Percentiles rank a stretch among this genome's conserved stretches.
Conservation (phyloP, 768 basidiomycete species). For the Tylopilus balloui region DNA sequence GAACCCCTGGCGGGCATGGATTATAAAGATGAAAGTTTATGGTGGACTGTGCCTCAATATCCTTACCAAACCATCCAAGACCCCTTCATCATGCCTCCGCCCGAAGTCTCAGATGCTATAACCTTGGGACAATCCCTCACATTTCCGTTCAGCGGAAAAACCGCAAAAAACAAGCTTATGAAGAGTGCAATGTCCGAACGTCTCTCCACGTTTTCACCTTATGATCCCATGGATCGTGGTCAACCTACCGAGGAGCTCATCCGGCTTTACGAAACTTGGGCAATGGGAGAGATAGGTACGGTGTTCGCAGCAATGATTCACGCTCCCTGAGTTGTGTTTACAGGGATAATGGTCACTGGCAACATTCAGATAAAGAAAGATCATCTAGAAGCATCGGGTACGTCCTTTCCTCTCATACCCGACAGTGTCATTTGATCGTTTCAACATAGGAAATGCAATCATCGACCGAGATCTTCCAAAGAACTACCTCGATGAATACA, state of each 20-base stretch:
- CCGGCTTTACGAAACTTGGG: constrained; percentile 34
- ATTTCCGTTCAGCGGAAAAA: constrained; percentile 30
- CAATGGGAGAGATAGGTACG: constrained; percentile 29
- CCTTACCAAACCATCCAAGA: constrained; percentile 15
- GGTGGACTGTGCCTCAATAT: constrained; percentile 10
- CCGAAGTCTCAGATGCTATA: constrained; percentile 15
- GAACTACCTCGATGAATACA: constrained; percentile 21
- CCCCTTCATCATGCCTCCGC: constrained; percentile 12
- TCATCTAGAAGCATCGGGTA: constrained; percentile 33
- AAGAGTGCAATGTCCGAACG: constrained; percentile 36
- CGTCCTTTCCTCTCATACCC: background rate
- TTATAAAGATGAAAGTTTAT: constrained; percentile 19
- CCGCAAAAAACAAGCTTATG: constrained; percentile 30
- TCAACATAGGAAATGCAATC: constrained; percentile 28
- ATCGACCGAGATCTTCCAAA: constrained; percentile 28
- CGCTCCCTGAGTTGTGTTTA: constrained; percentile 3
- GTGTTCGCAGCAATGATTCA: background rate
- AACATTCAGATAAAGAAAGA: constrained; percentile 34
- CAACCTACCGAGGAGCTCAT: constrained; percentile 32
- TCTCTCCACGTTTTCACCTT: constrained; percentile 31
- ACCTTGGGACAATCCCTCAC: constrained; percentile 24
- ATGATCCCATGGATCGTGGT: constrained; percentile 28
- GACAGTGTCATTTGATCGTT: background rate
- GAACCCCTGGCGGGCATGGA: constrained; percentile 4
- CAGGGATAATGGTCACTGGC: constrained; percentile 32